Percentiles rank a stretch among this genome's conserved stretches.
Evolutionary conservation across 2,329 filamentous ascomycete species (phyloP).

Genomic region (Botrytis fabae): DNA sequence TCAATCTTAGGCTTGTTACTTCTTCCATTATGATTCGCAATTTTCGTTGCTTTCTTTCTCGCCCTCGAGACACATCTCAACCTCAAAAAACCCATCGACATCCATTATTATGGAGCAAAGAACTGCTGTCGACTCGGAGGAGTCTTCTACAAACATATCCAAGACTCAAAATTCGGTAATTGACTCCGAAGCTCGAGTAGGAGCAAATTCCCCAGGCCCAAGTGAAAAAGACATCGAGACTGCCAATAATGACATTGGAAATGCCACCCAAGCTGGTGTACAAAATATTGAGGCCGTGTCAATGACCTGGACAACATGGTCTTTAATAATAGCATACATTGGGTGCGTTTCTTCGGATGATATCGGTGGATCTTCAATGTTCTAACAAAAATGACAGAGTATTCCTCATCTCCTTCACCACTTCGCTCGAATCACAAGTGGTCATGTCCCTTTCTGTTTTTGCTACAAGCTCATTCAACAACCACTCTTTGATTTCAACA

Average conservation of each 20-base stretch:
- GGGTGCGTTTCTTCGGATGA: slow-evolving; percentile 21
- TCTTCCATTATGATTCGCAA: not conserved
- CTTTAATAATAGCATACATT: slow-evolving; percentile 31
- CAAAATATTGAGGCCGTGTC: slow-evolving; percentile 33
- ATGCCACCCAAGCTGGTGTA: slow-evolving; percentile 27
- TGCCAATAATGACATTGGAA: not conserved
- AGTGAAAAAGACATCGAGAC: not conserved
- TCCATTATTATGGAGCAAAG: not conserved
- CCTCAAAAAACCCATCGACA: not conserved
- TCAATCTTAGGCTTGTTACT: not conserved
- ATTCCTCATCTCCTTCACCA: slow-evolving; percentile 41
- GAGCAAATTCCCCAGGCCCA: not conserved
- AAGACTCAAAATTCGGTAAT: not conserved
- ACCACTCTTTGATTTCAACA: slow-evolving; percentile 49
- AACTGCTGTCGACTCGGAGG: not conserved
- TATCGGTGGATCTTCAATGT: not conserved
- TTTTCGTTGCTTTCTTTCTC: not conserved
- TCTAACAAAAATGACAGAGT: slow-evolving; percentile 47
- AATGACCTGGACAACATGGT: slow-evolving; percentile 33
- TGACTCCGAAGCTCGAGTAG: not conserved
- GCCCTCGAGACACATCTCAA: not conserved
- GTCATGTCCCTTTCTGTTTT: slow-evolving; percentile 46
- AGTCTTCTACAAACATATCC: not conserved
- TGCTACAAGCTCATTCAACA: slow-evolving; percentile 48
- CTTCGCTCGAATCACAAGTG: slow-evolving; percentile 23